These are phyloP conservation scores for Aphanomyces cochlioides DNA, from an alignment of 352 stramenopile species.

Conservation along the genomic window DNA sequence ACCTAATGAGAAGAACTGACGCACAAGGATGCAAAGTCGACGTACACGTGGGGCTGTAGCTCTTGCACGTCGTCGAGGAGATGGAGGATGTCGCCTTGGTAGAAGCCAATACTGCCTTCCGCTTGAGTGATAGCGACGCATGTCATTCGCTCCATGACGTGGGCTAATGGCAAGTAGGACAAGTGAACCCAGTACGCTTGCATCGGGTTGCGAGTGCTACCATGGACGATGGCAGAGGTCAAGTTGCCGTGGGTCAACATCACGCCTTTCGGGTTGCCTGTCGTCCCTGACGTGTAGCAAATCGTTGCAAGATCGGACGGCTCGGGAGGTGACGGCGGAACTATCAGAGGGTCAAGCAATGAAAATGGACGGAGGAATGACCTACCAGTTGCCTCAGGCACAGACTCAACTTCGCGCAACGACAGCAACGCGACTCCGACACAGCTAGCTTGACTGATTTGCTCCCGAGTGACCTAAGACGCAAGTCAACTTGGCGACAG, in stretches of 20 bases:
- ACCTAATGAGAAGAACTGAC: slow-evolving; percentile 40
- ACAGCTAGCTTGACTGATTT: no score
- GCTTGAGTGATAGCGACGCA: no score
- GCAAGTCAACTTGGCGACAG: no score
- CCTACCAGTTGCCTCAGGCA: no score
- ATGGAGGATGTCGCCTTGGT: slow-evolving; percentile 86
- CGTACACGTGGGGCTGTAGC: slow-evolving; percentile 86
- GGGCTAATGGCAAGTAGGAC: slow-evolving; percentile 94
- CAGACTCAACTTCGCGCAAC: no score
- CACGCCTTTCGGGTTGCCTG: slow-evolving; percentile 94
- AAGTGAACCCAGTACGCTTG: slow-evolving; percentile 84
- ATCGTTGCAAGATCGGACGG: slow-evolving; percentile 34
- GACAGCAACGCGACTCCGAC: no score
- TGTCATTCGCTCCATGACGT: slow-evolving; percentile 94
- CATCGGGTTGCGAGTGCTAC: slow-evolving; percentile 38
- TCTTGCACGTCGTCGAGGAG: slow-evolving; percentile 94
- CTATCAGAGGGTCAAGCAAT: no score
- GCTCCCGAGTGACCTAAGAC: no score
- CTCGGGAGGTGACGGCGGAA: no score
- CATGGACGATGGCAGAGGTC: slow-evolving; percentile 32
- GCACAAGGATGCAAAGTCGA: no score
- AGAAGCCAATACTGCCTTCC: slow-evolving; percentile 82
- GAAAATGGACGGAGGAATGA: no score
- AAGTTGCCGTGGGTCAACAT: slow-evolving; percentile 90
- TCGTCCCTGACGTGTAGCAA: slow-evolving; percentile 95